phyloP scores from a whole-genome alignment of 768 basidiomycete species.

The Pholiota conissans region DNA sequence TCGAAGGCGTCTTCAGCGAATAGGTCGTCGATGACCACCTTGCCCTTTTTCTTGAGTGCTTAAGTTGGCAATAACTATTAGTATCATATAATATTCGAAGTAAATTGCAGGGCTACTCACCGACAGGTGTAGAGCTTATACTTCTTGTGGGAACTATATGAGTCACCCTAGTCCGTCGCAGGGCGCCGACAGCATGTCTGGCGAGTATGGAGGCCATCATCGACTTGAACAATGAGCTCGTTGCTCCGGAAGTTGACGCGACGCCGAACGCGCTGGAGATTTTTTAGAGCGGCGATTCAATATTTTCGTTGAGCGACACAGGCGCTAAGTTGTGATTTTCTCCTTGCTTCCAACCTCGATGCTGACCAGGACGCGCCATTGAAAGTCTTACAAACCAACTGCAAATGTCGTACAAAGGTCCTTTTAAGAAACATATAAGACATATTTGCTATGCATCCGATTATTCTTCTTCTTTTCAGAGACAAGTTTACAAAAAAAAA shows the following conservation, averaged over 20 bases:
- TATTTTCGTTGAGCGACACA: neutral
- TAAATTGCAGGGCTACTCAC: constrained; percentile 19
- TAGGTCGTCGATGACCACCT: constrained; percentile 27
- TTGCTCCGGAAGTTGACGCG: neutral
- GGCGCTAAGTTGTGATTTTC: neutral
- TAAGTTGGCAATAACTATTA: constrained; percentile 2
- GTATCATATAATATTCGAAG: neutral
- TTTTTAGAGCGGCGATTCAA: constrained; percentile 7
- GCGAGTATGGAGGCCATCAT: constrained; percentile 14
- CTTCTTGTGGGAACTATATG: neutral
- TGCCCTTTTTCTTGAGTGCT: constrained; percentile 34
- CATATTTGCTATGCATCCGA: no score
- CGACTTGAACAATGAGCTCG: neutral
- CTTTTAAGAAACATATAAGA: no score
- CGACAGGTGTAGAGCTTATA: constrained; percentile 22
- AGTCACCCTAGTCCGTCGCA: neutral
- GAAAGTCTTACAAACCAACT: no score
- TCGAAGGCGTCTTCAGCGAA: constrained; percentile 26
- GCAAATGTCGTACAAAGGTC: no score
- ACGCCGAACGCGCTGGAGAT: neutral
- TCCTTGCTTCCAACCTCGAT: no score
- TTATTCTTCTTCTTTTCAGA: no score
- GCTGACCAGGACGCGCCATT: no score
- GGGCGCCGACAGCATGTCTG: constrained; percentile 7
- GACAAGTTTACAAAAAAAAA: no score